Evolutionary conservation across 805 yeast genomes (phyloP), one percentile per base, ranked within the genome.

Genomic region (Torulaspora indica): DNA sequence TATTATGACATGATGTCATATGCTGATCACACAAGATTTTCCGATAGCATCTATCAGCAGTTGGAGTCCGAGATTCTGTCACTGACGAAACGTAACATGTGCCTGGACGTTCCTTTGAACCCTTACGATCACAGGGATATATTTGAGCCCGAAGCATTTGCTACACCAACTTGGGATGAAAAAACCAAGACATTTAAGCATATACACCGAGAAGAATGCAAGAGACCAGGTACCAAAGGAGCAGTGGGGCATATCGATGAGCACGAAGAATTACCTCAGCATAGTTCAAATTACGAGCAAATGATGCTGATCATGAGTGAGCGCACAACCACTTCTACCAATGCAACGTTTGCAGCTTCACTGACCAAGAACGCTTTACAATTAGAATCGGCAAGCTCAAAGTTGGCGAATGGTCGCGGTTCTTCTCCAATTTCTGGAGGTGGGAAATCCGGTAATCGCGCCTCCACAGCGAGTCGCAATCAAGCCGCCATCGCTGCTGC

Each of bases 11-110:
- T 93, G 57, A 72, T 90, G 52, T 80, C 83, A 43, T 88, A 86
- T 44, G 85, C 95, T 0, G 97, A 91, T 48, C 79, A 88, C 30
- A 76, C 84, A 5, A 69, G 85, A 45, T 85, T 88, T 61, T 82
- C 87, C 28, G 98, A 91, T 64, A 74, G 76, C 18, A 72, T 87
- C 42, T 83, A 95, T 2, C 71, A 87, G 23, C 82, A 81, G 42
- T 79, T 91, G 77, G 98, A 93, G 66, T 74, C 91, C n/a, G 96
- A 90, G 64, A 78, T 90, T 20, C 68, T 91, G 40, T 77, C 86
- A 0, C 69, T 88, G 38, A 85, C 95, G 2, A 77, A 84, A 48
- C 75, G 98, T 48, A 84, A 87, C 48, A 63, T 91, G 24, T 82
- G 87, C 54, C 67, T 91, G 43, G 73, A 82, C 10, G 88, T 85